Evolutionary conservation across 345 rosid species (phyloP), one percentile per base, ranked within the genome.

Genomic region (Salix koriyanagi): DNA sequence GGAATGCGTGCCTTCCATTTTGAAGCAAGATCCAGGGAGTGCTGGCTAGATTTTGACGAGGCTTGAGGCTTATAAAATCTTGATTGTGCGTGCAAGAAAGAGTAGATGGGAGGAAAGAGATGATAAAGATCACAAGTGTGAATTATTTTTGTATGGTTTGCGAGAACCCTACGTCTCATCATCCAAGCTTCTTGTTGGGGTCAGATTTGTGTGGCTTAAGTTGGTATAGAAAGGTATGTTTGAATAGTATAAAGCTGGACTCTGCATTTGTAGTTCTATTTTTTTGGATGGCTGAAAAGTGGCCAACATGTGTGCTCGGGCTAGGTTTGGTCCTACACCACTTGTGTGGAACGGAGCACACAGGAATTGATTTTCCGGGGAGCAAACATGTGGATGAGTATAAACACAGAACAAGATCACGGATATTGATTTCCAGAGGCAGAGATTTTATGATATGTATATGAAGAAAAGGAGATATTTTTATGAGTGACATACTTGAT

Each of bases 81-180:
- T 46, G 23, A 36, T 16, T 71, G 16, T 79, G 65, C 71, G 71
- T 14, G 62, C 36, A 66, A 23, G 65, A 41, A 46, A 41, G 12
- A 42, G n/a, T 54, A 18, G 79, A 84, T 65, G 84, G 72, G 69
- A 83, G 87, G 85, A 32, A 5, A 75, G 56, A 67, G 52, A 28
- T 7, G 62, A 4, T 41, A 77, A 85, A 82, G 86, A 86, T 84
- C 83, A 25, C 46, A 18, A 30, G 60, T 16, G 44, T 19, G 1
- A 10, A 4, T 1, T n/a, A 65, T 48, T 72, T 46, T 71, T 87
- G 84, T 81, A 83, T 83, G 91, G 90, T 56, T 4, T 28, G 14
- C 41, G 85, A 81, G 79, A 77, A 67, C 71, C 79, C 87, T 80
- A 87, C 89, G 89, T 80, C 72, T 77, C 79, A 30, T 65, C 76